phyloP scores from a whole-genome alignment of 768 basidiomycete species.

The Pulveroboletus sp. region DNA sequence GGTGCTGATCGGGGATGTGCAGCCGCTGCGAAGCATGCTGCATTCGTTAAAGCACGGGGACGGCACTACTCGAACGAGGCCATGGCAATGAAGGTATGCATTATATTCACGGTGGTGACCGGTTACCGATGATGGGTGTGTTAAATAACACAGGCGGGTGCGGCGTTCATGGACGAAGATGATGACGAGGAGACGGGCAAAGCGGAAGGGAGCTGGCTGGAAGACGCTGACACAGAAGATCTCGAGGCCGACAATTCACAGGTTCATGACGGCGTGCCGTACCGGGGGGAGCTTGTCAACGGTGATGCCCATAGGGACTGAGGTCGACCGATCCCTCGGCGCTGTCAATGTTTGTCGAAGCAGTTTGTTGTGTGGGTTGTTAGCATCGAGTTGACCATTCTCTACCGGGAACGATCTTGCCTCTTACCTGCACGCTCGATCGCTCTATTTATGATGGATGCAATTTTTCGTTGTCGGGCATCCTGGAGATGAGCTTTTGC shows the following conservation, averaged over 20 bases:
- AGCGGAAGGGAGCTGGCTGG: background rate
- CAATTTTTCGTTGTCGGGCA: background rate
- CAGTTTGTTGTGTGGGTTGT: background rate
- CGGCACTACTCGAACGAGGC: conserved; percentile 89
- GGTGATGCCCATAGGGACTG: conserved; percentile 18
- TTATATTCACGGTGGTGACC: background rate
- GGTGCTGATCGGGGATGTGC: conserved; percentile 3
- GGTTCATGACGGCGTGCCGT: background rate
- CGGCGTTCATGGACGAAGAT: conserved; percentile 60
- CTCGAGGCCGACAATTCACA: background rate
- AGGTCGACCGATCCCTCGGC: background rate
- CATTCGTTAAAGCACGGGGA: conserved; percentile 73
- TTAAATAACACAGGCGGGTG: conserved; percentile 48
- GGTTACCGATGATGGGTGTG: background rate
- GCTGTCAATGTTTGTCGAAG: background rate
- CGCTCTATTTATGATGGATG: background rate
- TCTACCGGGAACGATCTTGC: background rate
- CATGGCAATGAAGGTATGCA: conserved; percentile 82
- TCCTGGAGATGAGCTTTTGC: background rate
- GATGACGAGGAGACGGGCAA: conserved; percentile 31
- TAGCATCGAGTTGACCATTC: background rate
- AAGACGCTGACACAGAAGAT: conserved; percentile 14
- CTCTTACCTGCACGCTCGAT: background rate
- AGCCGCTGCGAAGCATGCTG: conserved; percentile 82
- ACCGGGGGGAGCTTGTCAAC: conserved; percentile 11